Conservation (phyloP, 2,329 filamentous ascomycete genomes). For the Penicillium sp. region DNA sequence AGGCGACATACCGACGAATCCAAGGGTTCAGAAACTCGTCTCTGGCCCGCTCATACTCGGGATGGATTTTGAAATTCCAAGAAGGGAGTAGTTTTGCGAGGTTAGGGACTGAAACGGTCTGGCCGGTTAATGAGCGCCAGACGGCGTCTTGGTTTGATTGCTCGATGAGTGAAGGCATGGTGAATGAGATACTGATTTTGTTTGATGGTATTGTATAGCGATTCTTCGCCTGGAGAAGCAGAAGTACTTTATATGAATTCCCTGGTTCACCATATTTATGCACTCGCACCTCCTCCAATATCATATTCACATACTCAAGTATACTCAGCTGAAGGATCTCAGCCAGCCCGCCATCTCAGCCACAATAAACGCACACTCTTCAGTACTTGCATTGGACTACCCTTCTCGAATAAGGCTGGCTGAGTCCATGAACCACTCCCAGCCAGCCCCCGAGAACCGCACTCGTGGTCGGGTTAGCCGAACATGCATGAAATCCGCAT, state of each 20-base stretch:
- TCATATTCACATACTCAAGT: neutral
- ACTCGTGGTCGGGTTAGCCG: neutral
- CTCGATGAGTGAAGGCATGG: neutral
- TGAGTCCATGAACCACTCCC: neutral
- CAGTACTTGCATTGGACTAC: neutral
- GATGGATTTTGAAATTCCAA: constrained; percentile 8
- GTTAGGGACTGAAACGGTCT: neutral
- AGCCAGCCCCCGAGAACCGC: neutral
- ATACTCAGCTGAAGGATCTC: neutral
- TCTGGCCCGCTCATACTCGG: constrained; percentile 13
- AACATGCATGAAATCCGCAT: neutral
- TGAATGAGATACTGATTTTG: neutral
- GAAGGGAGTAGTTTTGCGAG: constrained; percentile 9
- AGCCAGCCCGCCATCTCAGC: neutral
- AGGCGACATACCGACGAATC: constrained; percentile 11
- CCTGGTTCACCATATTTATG: neutral
- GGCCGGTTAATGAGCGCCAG: neutral
- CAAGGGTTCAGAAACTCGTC: constrained; percentile 18
- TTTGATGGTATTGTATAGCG: neutral
- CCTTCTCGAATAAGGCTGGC: neutral
- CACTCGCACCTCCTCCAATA: neutral
- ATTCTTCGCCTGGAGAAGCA: neutral
- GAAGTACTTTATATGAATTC: neutral
- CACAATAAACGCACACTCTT: neutral
- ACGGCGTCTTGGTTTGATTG: neutral